Evolutionary conservation across 768 basidiomycete genomes (phyloP), one percentile per base, ranked within the genome.

Genomic region (Kwoniella shandongensis): DNA sequence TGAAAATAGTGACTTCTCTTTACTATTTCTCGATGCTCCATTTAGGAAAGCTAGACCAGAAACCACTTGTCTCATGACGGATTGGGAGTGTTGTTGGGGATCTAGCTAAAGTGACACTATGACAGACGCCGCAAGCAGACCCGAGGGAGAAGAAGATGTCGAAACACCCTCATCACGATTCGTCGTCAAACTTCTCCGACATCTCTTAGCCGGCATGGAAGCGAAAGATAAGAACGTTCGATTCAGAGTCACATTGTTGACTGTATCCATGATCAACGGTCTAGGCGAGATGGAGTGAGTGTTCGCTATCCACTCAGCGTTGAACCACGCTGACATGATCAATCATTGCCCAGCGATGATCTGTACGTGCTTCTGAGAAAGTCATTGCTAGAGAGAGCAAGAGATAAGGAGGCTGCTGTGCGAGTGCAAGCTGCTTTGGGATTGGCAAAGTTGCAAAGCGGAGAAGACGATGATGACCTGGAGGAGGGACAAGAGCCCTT

Each of bases 161-260:
- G 87, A 89, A 3, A 87, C 86, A 0, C 76, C 85, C 0, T 81
- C 84, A 0, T 81, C 88, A 0, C 80, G 89, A 59, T 88, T 93
- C 67, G 79, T 86, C 1, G 77, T 82, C 3, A 81, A 83, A 38
- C 78, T 91, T 7, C 78, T 92, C 40, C 82, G 82, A 45, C 89
- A 85, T 69, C 81, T 94, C 26, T 78, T 91, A 57, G 81, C 81
- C 56, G 92, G 91, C 2, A 90, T 91, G 75, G 66, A 79, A 17
- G 86, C 91, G 3, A 94, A 91, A 74, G 90, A 94, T 78, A 97
- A 93, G 78, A 81, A 80, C 40, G 85, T 89, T 36, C 83, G 93
- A 4, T 94, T 85, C 70, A 85, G 93, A 18, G 85, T 85, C 29
- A 79, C 89, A 1, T 86, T 88, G 51, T 78, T 85, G n/a, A 81